Percentiles rank a stretch among this genome's conserved stretches.
These are phyloP conservation scores for Fonsecaea nubica DNA, from an alignment of 2,329 filamentous ascomycete species.

Conservation along the genomic window DNA sequence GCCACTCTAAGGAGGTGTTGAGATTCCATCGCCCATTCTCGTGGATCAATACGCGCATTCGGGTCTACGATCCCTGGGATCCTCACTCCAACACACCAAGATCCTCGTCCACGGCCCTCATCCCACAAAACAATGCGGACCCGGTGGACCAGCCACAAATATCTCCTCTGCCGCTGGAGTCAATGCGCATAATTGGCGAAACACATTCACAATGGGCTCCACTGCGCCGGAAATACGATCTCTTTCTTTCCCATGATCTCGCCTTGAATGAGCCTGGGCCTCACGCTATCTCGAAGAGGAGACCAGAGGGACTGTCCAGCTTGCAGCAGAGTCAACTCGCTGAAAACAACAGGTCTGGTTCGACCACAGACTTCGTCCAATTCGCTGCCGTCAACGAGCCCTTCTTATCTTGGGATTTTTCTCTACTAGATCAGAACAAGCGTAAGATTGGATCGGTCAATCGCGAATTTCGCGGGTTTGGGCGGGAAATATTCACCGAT, in stretches of 20 bases:
- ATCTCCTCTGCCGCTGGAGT: constrained; percentile 59
- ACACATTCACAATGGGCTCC: constrained; percentile 70
- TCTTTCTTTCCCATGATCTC: constrained; percentile 64
- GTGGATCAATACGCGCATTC: constrained; percentile 66
- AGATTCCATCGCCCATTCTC: constrained; percentile 68
- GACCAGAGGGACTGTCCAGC: constrained; percentile 55
- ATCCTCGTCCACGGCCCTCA: constrained; percentile 44
- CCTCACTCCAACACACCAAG: constrained; percentile 40
- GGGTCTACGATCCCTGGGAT: constrained; percentile 62
- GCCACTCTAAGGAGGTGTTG: constrained; percentile 65
- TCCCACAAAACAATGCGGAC: constrained; percentile 37
- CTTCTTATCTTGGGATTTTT: constrained; percentile 70
- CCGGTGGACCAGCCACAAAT: constrained; percentile 58
- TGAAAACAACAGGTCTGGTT: constrained; percentile 13
- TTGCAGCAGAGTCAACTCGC: constrained; percentile 54
- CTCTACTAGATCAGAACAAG: constrained; percentile 58
- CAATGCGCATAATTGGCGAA: constrained; percentile 69
- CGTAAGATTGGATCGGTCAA: constrained; percentile 67
- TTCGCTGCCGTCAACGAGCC: constrained; percentile 69
- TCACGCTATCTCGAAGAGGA: neutral
- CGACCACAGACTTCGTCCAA: constrained; percentile 56
- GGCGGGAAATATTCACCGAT: constrained; percentile 69
- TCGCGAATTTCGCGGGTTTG: constrained; percentile 68
- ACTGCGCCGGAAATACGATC: constrained; percentile 67
- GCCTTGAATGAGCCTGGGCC: constrained; percentile 43